A percentile compares a stretch with the other conserved stretches of the same genome.
Conservation (phyloP, 1,284 basidiomycete genomes). For the Cutaneotrichosporon sp. region DNA sequence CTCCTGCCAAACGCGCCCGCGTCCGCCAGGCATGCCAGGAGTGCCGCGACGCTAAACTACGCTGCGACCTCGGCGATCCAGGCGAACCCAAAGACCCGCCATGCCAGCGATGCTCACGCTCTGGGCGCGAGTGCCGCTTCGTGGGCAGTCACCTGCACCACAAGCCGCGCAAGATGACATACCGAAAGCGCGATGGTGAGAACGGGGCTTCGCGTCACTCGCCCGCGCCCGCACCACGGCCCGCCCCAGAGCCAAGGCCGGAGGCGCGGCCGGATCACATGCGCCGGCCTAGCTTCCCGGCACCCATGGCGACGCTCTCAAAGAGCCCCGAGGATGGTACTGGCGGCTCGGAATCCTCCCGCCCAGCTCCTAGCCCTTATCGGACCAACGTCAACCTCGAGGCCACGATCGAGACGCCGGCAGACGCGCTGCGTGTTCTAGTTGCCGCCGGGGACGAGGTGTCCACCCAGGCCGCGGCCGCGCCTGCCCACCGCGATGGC, state of each 20-base stretch:
- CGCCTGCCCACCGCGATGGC: not conserved
- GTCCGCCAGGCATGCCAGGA: slow-evolving; percentile 9
- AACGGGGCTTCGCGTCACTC: not conserved
- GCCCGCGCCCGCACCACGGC: no score
- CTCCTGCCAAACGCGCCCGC: slow-evolving; percentile 12
- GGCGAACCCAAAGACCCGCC: slow-evolving; percentile 16
- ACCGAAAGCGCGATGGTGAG: not conserved
- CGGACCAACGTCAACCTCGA: not conserved
- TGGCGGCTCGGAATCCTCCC: slow-evolving; percentile 17
- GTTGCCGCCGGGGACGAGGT: slow-evolving; percentile 26
- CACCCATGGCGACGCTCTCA: not conserved
- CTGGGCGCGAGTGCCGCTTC: slow-evolving; percentile 27
- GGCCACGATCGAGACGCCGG: slow-evolving; percentile 26
- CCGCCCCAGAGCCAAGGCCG: no score
- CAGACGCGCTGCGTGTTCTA: slow-evolving; percentile 27
- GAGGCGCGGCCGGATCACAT: not conserved
- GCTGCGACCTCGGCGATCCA: slow-evolving; percentile 17
- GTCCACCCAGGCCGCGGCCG: not conserved
- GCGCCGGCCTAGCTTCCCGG: not conserved
- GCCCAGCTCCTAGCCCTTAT: not conserved
- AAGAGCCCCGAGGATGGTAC: slow-evolving; percentile 3
- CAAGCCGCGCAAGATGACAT: slow-evolving; percentile 13
- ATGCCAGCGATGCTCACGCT: slow-evolving; percentile 24
- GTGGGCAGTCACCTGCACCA: slow-evolving; percentile 9
- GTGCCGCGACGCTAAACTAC: slow-evolving; percentile 13